Base-by-base conservation (phyloP, 2,329 filamentous ascomycete genomes). In the Diaporthe helianthi region DNA sequence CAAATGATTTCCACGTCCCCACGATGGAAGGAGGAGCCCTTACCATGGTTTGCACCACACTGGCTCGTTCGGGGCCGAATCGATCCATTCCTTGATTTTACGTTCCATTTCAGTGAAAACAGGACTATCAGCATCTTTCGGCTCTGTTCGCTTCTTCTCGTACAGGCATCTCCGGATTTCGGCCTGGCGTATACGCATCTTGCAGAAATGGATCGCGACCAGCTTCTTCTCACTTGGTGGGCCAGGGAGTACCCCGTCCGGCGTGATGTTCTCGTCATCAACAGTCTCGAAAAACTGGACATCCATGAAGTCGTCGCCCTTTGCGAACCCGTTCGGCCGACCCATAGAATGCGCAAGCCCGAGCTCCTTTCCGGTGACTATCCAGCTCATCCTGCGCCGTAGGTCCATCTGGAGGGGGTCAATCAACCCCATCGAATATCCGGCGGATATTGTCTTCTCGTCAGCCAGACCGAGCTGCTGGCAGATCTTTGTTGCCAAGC, bases 161-260 rank as follows among this genome's bases (percentile, higher is more conserved):
- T 99, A 98, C 0, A 98, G 83, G 8, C 90, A 91, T 69, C 94
- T 88, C 69, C 94, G 87, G 52, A 98, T 96, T 79, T 98, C 95
- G 17, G 94, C 89, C 78, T 98, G 94, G 15, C 94, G 83, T 69
- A 97, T 80, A 67, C 93, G 87, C 93, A 98, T 97, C 77, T 93
- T 95, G 83, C 94, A 94, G 75, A 97, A 96, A 78, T 99, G 95
- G 71, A 98, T 94, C 2, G 93, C 91, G 31, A 97, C 90, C 75
- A 93, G 88, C 79, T 99, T 99, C 76, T 92, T 93, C 73, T 94
- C 86, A 46, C 92, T 93, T 1, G 88, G 85, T 6, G 90, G 91
- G 1, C 90, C 92, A 0, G 90, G 86, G 26, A 89, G 82, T 68
- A 98, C 91, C 3, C 93, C 94, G 41, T 90, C 84, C 2, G 88